These are phyloP conservation scores for Coemansia guatemalensis DNA, from an alignment of 192 early-diverging fungal species.

Conservation along the genomic window DNA sequence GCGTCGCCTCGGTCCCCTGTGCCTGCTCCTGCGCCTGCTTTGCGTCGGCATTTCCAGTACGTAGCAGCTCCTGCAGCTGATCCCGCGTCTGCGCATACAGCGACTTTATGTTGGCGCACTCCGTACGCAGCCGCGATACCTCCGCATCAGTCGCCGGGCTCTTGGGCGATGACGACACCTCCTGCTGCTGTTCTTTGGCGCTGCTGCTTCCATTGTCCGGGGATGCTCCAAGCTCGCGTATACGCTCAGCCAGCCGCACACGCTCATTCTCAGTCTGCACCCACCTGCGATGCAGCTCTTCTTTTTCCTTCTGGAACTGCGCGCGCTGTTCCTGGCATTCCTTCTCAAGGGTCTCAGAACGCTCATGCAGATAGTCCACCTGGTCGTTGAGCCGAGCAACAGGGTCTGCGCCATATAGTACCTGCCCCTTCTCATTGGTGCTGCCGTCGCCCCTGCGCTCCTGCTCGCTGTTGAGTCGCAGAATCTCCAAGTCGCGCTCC, in stretches of 20 bases:
- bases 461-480: slow-evolving; percentile 32
- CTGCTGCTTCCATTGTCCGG: not conserved
- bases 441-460: slow-evolving; percentile 4
- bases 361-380: slow-evolving; percentile 49
- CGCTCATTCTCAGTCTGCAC: slow-evolving; percentile 49
- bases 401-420: not conserved
- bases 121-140: slow-evolving; percentile 28
- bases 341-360: slow-evolving; percentile 32
- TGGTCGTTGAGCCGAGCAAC: slow-evolving; percentile 40
- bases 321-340: slow-evolving; percentile 27
- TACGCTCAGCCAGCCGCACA: slow-evolving; percentile 16
- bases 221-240: not conserved
- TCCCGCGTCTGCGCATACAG: slow-evolving; percentile 51
- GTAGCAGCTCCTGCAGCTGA: slow-evolving; percentile 45
- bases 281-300: slow-evolving; percentile 40
- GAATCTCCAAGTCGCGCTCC: slow-evolving; percentile 45
- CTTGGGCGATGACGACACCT: too few species aligned
- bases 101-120: slow-evolving; percentile 47
- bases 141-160: not conserved
- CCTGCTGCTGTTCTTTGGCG: not conserved
- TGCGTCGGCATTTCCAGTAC: slow-evolving; percentile 23
- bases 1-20: slow-evolving; percentile 5
- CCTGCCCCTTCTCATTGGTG: not conserved
- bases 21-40: slow-evolving; percentile 15
- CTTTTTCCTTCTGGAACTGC: slow-evolving; percentile 38